Percentiles rank a stretch among this genome's conserved stretches.
Conservation (phyloP, 2,329 filamentous ascomycete genomes). For the Xylariaceae sp. region DNA sequence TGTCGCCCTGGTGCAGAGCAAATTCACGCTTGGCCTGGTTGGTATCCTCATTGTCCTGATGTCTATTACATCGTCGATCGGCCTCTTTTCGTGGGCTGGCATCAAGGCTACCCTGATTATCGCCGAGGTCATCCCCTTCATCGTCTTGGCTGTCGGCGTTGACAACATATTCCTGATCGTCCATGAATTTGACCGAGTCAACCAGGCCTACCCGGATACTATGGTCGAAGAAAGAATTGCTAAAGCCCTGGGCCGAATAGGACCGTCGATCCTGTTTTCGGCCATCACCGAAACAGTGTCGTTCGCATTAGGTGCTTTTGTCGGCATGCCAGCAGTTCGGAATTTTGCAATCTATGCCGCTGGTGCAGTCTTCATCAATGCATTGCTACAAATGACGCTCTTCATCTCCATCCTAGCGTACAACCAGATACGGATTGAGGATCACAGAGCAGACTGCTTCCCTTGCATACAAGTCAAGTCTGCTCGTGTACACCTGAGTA, state of each 20-base stretch:
- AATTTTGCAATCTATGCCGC: conserved; percentile 97
- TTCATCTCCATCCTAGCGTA: conserved; percentile 87
- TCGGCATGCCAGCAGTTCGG: conserved; percentile 94
- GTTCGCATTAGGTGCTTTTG: conserved; percentile 86
- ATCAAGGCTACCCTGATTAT: conserved; percentile 97
- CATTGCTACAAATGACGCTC: conserved; percentile 93
- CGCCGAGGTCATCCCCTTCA: conserved; percentile 95
- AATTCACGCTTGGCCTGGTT: conserved; percentile 90
- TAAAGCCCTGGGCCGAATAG: conserved; percentile 89
- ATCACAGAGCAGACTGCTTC: conserved; percentile 82
- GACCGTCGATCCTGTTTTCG: conserved; percentile 91
- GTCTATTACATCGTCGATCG: conserved; percentile 94
- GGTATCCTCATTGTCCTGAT: conserved; percentile 95
- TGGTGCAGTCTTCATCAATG: conserved; percentile 94
- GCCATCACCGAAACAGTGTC: conserved; percentile 92
- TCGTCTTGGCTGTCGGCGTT: conserved; percentile 91
- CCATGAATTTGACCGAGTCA: conserved; percentile 94
- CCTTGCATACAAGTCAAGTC: conserved; percentile 80
- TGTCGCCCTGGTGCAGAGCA: conserved; percentile 85
- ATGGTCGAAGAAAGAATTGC: conserved; percentile 81
- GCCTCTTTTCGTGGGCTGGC: conserved; percentile 84
- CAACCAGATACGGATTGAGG: conserved; percentile 87
- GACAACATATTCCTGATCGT: conserved; percentile 99
- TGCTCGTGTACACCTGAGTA: conserved; percentile 61
- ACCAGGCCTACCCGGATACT: conserved; percentile 83